Evolutionary conservation across 352 stramenopile genomes (phyloP), one percentile per base, ranked within the genome.

Genomic region (Pythium folliculosum): DNA sequence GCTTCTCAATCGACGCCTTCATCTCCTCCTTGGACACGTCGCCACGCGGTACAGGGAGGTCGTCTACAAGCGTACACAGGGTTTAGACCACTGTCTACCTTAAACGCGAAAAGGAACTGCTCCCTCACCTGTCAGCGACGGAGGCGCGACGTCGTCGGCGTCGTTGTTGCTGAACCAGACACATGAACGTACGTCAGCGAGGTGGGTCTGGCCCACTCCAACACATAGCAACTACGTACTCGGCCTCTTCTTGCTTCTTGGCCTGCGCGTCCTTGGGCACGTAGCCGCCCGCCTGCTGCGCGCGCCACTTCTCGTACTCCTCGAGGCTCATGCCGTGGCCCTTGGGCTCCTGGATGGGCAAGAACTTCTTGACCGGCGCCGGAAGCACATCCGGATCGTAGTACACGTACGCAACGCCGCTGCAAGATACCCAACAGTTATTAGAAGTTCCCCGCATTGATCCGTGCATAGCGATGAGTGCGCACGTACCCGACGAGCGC

Each of bases 291-390:
- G 73, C 73, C 65, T 95, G 88, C 63, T 89, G 79, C 5, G 86
- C 84, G 19, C 88, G 88, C 88, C 88, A 95, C 53, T 89, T 72
- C 50, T 95, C 88, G 62, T 95, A 95, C 70, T 95, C 88, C 62
- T 94, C 88, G 40, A 92, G 76, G 64, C 81, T 94, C 88, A 95
- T 95, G 61, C 81, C 86, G 53, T 91, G 84, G 50, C 88, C 88
- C 55, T 91, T 78, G 0, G 81, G 81, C 49, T 92, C 86, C 60
- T 95, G 81, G 65, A 95, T 95, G 50, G 83, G 84, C 47, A 94
- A 71, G 61, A 76, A 91, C 60, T 85, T 87, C 72, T 92, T 92
- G 60, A 95, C 73, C 35, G 82, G 73, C 56, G 56, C 71, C 6
- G 88, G 88, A 30, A 95, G 67, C 38, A 95, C 86, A 53, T 95